phyloP scores from a whole-genome alignment of 116 monocot species.

The Dioscorea cayenensis region DNA sequence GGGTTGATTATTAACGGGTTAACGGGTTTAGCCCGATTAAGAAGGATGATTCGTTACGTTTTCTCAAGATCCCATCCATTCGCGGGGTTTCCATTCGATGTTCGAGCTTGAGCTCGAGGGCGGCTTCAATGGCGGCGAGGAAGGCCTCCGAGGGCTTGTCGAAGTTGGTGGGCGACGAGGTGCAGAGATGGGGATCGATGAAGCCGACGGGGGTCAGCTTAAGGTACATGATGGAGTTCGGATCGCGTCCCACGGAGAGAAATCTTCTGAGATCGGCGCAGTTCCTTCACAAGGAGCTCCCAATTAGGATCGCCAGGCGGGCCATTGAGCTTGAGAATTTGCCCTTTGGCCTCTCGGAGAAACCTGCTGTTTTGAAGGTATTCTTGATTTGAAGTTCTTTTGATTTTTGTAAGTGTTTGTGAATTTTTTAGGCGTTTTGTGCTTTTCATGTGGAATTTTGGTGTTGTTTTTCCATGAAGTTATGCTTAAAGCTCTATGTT shows the following conservation, averaged over 20 bases:
- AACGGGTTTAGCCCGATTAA: too few relatives aligned
- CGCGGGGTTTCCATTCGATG: neutral
- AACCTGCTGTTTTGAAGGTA: conserved; percentile 93
- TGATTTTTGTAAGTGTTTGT: neutral
- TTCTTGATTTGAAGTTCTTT: neutral
- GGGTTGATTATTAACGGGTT: too few relatives aligned
- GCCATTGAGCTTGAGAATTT: conserved; percentile 82
- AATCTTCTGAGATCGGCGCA: conserved; percentile 81
- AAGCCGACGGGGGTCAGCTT: conserved; percentile 91
- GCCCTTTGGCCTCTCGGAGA: conserved; percentile 76
- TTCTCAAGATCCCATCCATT: neutral
- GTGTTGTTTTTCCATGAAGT: neutral
- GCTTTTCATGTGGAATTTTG: neutral
- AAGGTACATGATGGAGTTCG: conserved; percentile 98
- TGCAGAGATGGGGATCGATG: conserved; percentile 80
- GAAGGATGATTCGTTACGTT: neutral
- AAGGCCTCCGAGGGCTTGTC: conserved; percentile 55
- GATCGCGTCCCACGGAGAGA: conserved; percentile 50
- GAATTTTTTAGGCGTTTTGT: conserved; percentile 4
- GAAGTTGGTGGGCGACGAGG: conserved; percentile 66
- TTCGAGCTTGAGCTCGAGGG: neutral
- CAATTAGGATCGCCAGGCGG: conserved; percentile 75
- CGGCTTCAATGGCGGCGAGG: conserved; percentile 45
- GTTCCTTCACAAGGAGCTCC: conserved; percentile 94
- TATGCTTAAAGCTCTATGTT: too few relatives aligned